A percentile compares a stretch with the other conserved stretches of the same genome.
phyloP scores from a whole-genome alignment of 768 basidiomycete genomes.

The Kwoniella heveanensis region DNA sequence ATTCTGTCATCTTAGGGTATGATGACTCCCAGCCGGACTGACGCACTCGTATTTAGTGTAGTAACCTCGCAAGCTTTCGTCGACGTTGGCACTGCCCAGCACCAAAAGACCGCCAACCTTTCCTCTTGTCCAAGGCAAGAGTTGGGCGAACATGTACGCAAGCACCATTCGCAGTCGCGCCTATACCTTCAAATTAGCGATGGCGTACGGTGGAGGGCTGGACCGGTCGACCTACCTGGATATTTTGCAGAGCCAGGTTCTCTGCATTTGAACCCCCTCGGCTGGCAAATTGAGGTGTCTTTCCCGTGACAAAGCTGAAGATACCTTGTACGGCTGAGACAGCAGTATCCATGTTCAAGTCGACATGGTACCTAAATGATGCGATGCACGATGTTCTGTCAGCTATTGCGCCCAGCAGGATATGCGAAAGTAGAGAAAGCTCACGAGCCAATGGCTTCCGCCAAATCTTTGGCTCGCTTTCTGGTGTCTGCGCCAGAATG shows the following conservation, averaged over 20 bases:
- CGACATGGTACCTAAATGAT: conserved; percentile 76
- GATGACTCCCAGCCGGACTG: no score
- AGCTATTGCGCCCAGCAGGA: neutral
- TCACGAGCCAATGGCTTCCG: conserved; percentile 86
- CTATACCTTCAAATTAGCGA: no score
- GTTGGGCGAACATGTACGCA: conserved; percentile 90
- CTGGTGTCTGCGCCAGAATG: conserved; percentile 89
- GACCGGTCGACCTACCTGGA: conserved; percentile 64
- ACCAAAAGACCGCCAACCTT: conserved; percentile 83
- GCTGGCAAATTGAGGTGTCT: conserved; percentile 72
- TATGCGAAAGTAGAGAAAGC: conserved; percentile 15
- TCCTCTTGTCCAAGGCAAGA: conserved; percentile 88
- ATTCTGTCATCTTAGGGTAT: no score
- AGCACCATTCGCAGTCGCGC: conserved; percentile 93
- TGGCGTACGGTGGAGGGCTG: neutral
- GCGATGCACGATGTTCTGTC: neutral
- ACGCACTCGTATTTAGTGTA: conserved; percentile 93
- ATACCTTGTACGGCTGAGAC: conserved; percentile 81
- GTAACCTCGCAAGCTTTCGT: conserved; percentile 96
- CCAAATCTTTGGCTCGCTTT: conserved; percentile 78
- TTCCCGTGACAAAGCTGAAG: conserved; percentile 78
- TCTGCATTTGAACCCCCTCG: conserved; percentile 86
- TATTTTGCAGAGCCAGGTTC: conserved; percentile 96
- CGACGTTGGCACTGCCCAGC: conserved; percentile 96
- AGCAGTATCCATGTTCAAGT: conserved; percentile 92